A percentile compares a stretch with the other conserved stretches of the same genome.
Conservation (phyloP, 2,329 filamentous ascomycete species). For the Magnaporthales sp. region DNA sequence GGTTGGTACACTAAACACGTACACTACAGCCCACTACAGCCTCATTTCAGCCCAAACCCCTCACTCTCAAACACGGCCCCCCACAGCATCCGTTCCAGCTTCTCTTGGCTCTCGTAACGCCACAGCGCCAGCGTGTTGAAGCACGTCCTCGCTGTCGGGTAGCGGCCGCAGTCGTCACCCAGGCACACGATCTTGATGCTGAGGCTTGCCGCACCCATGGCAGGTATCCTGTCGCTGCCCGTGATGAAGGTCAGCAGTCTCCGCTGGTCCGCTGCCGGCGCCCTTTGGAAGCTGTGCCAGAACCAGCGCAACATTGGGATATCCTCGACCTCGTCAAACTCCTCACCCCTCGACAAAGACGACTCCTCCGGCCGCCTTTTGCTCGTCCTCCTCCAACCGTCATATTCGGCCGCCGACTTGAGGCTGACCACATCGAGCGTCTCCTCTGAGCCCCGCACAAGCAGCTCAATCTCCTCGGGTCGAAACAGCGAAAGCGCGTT, state of each 20-base stretch:
- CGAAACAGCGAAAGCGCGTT: conserved; percentile 82
- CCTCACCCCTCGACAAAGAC: background rate
- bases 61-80: conserved; percentile 82
- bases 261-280: conserved; percentile 60
- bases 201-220: conserved; percentile 74
- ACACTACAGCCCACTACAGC: conserved; percentile 4
- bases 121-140: conserved; percentile 80
- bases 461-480: conserved; percentile 83
- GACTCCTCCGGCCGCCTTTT: background rate
- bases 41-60: conserved; percentile 77
- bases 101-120: conserved; percentile 57
- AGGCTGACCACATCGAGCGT: conserved; percentile 69
- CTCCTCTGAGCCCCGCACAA: conserved; percentile 80
- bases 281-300: conserved; percentile 70
- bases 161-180: conserved; percentile 65
- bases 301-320: conserved; percentile 76
- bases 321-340: conserved; percentile 35
- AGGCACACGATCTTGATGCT: conserved; percentile 68
- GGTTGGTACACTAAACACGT: background rate
- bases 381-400: conserved; percentile 59
- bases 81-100: conserved; percentile 68
- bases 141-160: conserved; percentile 81
- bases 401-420: conserved; percentile 69
- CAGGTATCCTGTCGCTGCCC: conserved; percentile 82
- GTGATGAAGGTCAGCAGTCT: conserved; percentile 81